Evolutionary conservation across 108 stramenopile genomes (phyloP), one percentile per base, ranked within the genome.

Genomic region (Fistulifera pelliculosa): DNA sequence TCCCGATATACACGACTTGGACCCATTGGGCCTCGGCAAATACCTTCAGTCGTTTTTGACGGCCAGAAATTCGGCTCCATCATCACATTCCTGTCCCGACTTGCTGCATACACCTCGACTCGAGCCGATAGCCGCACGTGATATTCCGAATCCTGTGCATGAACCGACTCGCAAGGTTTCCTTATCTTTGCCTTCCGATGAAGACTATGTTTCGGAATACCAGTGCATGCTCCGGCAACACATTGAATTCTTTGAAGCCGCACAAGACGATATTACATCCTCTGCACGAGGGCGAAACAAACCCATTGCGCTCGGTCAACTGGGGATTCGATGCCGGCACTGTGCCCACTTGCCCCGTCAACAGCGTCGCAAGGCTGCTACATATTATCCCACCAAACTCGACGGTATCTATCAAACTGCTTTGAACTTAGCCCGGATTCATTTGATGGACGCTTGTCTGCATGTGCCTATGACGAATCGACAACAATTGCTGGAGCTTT

Each of bases 291-390:
- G 78, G 3, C 44, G 70, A 23, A 75, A 75, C 66, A 76, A 76
- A 55, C 70, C 66, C 1, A 57, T 76, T 18, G 38, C 27, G 39
- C 18, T 71, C 14, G 76, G 79, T 23, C 90, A 91, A 55, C 65
- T 87, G 17, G 90, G 90, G 7, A 67, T 91, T 21, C 71, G 85
- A 11, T 91, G 90, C 47, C 71, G 69, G 1, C 86, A 84, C 58
- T 91, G 90, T 51, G 69, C 60, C 21, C 65, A 77, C 49, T 58
- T 91, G 49, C 76, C 76, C 16, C 65, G 68, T 7, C 51, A 64
- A 13, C 62, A 76, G 49, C 71, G 89, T 19, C 69, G 77, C 27
- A 74, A 79, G 27, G 78, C 85, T 14, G 74, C 85, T 0, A 66
- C 79, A 8, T 87, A 84, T 54, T 91, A 81, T 58, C 90, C 90